Conservation (phyloP, 2,329 filamentous ascomycete species). For the Xylariaceae sp. region DNA sequence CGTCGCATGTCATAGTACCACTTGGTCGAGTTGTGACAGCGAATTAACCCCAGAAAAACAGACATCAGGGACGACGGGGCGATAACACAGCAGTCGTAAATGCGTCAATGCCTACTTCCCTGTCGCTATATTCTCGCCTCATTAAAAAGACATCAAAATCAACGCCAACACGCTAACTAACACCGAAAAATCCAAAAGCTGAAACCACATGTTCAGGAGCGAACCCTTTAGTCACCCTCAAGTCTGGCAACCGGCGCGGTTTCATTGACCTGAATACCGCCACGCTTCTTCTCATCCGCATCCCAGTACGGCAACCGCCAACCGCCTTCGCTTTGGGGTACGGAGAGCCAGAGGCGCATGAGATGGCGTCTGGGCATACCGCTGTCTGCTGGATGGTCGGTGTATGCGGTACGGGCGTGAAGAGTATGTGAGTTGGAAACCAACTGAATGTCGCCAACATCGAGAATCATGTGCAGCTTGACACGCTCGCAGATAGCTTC, state of each 20-base stretch:
- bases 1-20: background rate
- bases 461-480: constrained; percentile 77
- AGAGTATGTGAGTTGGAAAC: constrained; percentile 73
- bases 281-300: constrained; percentile 76
- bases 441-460: constrained; percentile 86
- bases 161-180: constrained; percentile 3
- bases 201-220: too few relatives aligned
- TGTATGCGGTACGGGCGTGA: constrained; percentile 78
- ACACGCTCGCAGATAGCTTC: constrained; percentile 71
- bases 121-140: background rate
- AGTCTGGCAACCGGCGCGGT: constrained; percentile 67
- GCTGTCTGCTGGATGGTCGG: constrained; percentile 58
- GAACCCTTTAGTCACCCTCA: constrained; percentile 59
- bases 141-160: background rate
- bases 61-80: background rate
- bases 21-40: background rate
- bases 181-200: background rate
- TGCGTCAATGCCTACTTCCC: background rate
- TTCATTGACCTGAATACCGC: constrained; percentile 83
- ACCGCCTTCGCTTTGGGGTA: constrained; percentile 74
- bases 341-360: constrained; percentile 79
- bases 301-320: constrained; percentile 83
- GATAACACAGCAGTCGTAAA: background rate
- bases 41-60: too few relatives aligned
- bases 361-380: constrained; percentile 64